Evolutionary conservation across 2,329 filamentous ascomycete genomes (phyloP).

Genomic region (Beauveria sp.): DNA sequence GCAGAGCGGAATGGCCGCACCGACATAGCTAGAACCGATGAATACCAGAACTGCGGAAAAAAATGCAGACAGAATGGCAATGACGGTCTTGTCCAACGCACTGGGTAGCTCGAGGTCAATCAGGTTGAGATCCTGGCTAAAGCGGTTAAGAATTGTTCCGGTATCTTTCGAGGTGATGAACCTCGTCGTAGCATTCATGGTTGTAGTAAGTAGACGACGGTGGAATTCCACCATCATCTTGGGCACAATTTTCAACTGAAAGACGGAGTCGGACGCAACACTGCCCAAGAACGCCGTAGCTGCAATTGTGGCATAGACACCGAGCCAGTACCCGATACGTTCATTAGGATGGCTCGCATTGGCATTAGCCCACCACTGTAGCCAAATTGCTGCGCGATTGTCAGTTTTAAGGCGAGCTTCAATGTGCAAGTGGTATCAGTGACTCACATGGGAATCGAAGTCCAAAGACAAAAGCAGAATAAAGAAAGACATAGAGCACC

Average conservation of each 20-base stretch:
- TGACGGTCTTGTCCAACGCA: slow-evolving; percentile 20
- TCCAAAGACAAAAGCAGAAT: slow-evolving; percentile 16
- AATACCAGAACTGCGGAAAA: slow-evolving; percentile 33
- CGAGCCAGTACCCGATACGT: slow-evolving; percentile 17
- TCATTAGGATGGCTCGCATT: slow-evolving; percentile 17
- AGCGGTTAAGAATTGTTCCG: slow-evolving; percentile 29
- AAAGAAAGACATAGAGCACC: slow-evolving; percentile 15
- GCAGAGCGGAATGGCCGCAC: slow-evolving; percentile 35
- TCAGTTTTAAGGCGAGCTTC: background rate
- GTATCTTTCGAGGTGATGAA: slow-evolving; percentile 30
- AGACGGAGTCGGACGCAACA: slow-evolving; percentile 14
- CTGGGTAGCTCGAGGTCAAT: slow-evolving; percentile 30
- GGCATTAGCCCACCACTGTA: slow-evolving; percentile 21
- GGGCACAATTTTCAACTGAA: slow-evolving; percentile 21
- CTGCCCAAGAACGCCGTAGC: slow-evolving; percentile 14
- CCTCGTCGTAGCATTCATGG: slow-evolving; percentile 25
- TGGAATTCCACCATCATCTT: slow-evolving; percentile 18
- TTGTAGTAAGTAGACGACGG: slow-evolving; percentile 20
- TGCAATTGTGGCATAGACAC: slow-evolving; percentile 16
- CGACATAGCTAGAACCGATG: slow-evolving; percentile 36
- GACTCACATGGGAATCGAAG: slow-evolving; percentile 17
- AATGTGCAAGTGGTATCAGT: background rate
- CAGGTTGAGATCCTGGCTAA: slow-evolving; percentile 33
- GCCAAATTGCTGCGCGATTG: slow-evolving; percentile 16
- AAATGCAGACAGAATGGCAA: slow-evolving; percentile 17